Evolutionary conservation across 129 eudicot genomes (phyloP), one percentile per base, ranked within the genome.

Genomic region (Tagetes erecta): DNA sequence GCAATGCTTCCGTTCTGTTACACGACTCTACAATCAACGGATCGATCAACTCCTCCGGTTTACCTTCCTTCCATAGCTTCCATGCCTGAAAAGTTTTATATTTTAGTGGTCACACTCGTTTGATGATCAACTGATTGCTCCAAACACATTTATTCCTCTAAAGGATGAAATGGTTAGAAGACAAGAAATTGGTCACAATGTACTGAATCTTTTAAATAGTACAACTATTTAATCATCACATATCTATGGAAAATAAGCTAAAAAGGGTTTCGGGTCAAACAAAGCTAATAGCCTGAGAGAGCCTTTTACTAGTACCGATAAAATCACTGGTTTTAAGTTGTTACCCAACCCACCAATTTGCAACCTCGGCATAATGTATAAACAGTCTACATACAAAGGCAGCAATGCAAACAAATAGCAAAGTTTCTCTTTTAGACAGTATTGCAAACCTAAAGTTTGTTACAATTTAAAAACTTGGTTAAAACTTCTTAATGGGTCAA

Each of bases 11-110:
- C 0, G 68, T 80, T 60, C 35, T 75, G 35, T 75, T 52, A 59
- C 84, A 82, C 0, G 87, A 45, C 31, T 72, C 69, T 2, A 14
- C 31, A n/a, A 93, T 83, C 11, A 76, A 42, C 35, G 87, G 81
- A 71, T 93, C 98, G 0, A 84, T 78, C 68, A 92, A 6, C 71
- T 87, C 91, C 73, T 81, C 80, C 10, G 84, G 67, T 71, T 56
- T 80, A 0, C 85, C 85, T 13, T 81, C 86, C 41, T 83, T 86
- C 98, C 98, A 90, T 33, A 89, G 81, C 78, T 82, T 81, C 96
- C 96, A 93, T 64, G 92, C 98, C 98, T 92, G 84, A 46, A 64
- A 50, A 64, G 27, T 20, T 20, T 20, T 20, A 20, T 20, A 20
- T 20, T 20, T 20, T 20, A 20, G 27, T 20, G 9, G 13, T 6